A percentile compares a stretch with the other conserved stretches of the same genome.
phyloP scores from a whole-genome alignment of 1,284 basidiomycete species.

The Meira miltonrushii region DNA sequence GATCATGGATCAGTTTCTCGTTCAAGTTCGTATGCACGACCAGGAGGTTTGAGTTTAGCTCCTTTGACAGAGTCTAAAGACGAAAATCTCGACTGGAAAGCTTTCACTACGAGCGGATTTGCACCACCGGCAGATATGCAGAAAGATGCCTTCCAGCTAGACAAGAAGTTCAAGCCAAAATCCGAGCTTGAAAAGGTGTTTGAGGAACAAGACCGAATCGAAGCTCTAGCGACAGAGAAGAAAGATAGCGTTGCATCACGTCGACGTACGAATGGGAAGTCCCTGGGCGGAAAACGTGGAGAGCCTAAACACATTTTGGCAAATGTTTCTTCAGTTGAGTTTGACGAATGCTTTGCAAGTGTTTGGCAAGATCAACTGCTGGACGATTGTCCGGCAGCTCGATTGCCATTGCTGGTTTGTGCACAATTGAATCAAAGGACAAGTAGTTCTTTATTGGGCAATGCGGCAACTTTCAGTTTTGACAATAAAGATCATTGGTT shows the following conservation, averaged over 20 bases:
- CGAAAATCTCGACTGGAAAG: not conserved
- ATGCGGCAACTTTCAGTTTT: not conserved
- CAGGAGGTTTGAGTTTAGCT: too few species aligned
- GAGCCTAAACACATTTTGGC: slow-evolving; percentile 6
- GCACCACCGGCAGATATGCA: not conserved
- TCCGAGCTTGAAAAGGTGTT: slow-evolving; percentile 2
- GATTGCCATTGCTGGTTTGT: slow-evolving; percentile 5
- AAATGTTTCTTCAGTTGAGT: not conserved
- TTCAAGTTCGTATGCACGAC: too few species aligned
- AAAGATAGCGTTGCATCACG: not conserved
- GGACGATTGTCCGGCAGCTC: slow-evolving; percentile 3
- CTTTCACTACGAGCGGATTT: slow-evolving; percentile 1
- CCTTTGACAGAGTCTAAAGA: too few species aligned
- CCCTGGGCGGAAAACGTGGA: not conserved
- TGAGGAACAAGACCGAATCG: slow-evolving; percentile 1
- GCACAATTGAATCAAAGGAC: slow-evolving; percentile 11
- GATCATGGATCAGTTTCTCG: too few species aligned
- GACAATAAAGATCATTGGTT: slow-evolving; percentile 9
- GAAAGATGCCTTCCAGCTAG: not conserved
- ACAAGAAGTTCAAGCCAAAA: slow-evolving; percentile 1
- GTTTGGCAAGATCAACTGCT: slow-evolving; percentile 17
- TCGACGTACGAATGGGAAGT: not conserved
- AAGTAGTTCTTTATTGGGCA: slow-evolving; percentile 2
- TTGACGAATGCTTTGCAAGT: slow-evolving; percentile 10
- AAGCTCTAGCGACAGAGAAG: not conserved